A percentile compares a stretch with the other conserved stretches of the same genome.
Conservation (phyloP, 176 grass and related monocot genomes). For the Zea luxurians region DNA sequence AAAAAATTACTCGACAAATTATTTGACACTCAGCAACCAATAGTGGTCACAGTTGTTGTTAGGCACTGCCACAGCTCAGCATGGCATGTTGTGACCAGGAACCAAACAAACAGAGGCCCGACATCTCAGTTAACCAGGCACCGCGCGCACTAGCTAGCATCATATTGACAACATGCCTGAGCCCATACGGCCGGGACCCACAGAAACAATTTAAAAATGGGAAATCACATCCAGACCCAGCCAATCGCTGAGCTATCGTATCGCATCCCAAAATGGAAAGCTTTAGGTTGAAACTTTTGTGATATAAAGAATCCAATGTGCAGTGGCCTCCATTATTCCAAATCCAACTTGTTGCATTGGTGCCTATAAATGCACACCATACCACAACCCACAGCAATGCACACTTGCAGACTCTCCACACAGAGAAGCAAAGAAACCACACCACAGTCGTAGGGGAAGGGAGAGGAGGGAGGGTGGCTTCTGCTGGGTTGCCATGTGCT, state of each 20-base stretch:
- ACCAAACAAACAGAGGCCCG: too few relatives aligned
- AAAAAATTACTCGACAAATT: too few relatives aligned
- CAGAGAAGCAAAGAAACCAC: constrained; percentile 19
- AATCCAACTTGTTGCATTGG: constrained; percentile 35
- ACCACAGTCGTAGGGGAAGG: background rate
- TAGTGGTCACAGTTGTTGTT: too few relatives aligned
- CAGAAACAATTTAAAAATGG: constrained; percentile 31
- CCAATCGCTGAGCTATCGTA: constrained; percentile 17
- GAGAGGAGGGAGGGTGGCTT: background rate
- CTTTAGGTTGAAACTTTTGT: constrained; percentile 26
- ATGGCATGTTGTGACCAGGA: too few relatives aligned
- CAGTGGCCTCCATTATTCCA: constrained; percentile 18
- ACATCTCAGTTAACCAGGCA: background rate
- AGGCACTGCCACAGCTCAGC: too few relatives aligned
- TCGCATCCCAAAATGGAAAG: constrained; percentile 46
- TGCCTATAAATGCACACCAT: constrained; percentile 49
- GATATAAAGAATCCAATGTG: constrained; percentile 27
- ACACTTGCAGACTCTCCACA: constrained; percentile 25
- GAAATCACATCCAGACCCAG: constrained; percentile 15
- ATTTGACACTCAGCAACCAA: too few relatives aligned
- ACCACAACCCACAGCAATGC: constrained; percentile 16
- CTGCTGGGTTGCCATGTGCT: constrained; percentile 49
- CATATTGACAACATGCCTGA: constrained; percentile 27
- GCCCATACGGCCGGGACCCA: background rate
- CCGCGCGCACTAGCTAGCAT: background rate